Evolutionary conservation across 2,329 filamentous ascomycete genomes (phyloP).

Genomic region (Myriosclerotinia scirpicola): DNA sequence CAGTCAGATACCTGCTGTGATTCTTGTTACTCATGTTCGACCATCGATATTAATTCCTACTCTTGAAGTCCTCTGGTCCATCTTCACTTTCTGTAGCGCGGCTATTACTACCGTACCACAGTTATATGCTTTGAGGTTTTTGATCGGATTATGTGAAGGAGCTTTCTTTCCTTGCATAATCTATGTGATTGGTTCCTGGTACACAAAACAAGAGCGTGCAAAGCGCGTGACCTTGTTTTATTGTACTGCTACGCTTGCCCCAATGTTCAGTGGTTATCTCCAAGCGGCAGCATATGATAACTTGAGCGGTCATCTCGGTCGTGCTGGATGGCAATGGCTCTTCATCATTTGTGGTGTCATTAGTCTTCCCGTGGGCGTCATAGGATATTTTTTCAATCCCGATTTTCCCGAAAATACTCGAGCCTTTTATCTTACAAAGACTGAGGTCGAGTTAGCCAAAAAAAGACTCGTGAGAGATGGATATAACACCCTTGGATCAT

Average conservation of each 20-base stretch:
- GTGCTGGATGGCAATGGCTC: constrained; percentile 48
- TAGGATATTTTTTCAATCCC: constrained; percentile 50
- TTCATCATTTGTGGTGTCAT: constrained; percentile 54
- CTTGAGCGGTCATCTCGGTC: constrained; percentile 42
- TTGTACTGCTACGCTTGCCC: constrained; percentile 51
- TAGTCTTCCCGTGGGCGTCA: constrained; percentile 53
- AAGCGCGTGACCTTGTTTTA: constrained; percentile 57
- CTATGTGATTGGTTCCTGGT: constrained; percentile 50
- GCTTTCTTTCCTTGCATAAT: constrained; percentile 37
- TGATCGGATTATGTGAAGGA: constrained; percentile 44
- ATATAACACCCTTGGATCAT: constrained; percentile 32
- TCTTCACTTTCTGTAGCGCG: constrained; percentile 34
- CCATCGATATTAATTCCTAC: constrained; percentile 35
- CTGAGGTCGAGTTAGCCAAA: constrained; percentile 28
- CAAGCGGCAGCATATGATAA: constrained; percentile 45
- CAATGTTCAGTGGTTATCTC: constrained; percentile 48
- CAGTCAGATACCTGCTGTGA: constrained; percentile 32
- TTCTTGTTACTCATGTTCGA: constrained; percentile 30
- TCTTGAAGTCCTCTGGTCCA: constrained; percentile 33
- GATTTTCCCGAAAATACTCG: constrained; percentile 45
- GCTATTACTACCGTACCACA: constrained; percentile 41
- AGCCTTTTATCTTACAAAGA: constrained; percentile 43
- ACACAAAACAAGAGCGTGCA: constrained; percentile 47
- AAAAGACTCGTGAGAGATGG: constrained; percentile 29
- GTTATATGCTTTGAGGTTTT: constrained; percentile 47